Evolutionary conservation across 331 rosid species (phyloP).

Genomic region (Cucumis variabilis): DNA sequence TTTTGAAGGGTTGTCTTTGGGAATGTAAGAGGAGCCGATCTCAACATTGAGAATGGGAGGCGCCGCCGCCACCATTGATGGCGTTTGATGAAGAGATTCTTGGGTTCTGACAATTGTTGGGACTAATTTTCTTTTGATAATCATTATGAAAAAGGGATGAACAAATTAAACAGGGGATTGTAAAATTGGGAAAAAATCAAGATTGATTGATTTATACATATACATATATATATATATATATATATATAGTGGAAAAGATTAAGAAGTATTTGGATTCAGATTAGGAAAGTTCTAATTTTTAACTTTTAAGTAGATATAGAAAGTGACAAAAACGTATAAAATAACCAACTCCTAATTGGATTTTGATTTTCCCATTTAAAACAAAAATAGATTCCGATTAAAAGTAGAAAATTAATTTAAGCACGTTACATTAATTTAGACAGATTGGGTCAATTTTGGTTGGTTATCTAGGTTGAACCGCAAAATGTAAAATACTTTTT

Average conservation of each 20-base stretch:
- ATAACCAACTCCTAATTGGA: neutral
- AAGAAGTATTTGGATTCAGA: neutral
- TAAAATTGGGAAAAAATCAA: neutral
- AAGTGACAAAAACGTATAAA: neutral
- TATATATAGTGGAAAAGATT: neutral
- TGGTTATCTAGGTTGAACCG: too few species aligned
- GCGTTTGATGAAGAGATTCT: neutral
- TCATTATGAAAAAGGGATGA: neutral
- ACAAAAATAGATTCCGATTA: too few species aligned
- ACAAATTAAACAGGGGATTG: neutral
- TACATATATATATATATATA: neutral
- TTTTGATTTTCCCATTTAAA: neutral
- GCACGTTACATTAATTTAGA: too few species aligned
- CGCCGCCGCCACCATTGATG: neutral
- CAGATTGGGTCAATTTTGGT: too few species aligned
- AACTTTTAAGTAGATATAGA: neutral
- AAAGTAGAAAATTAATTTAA: neutral
- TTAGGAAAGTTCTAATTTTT: neutral
- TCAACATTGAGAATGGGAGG: neutral
- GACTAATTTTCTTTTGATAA: neutral
- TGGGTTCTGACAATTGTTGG: neutral
- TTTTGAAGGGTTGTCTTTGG: slow-evolving; percentile 6
- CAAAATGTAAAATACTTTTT: too few species aligned
- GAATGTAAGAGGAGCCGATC: neutral
- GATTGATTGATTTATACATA: neutral